A percentile compares a stretch with the other conserved stretches of the same genome.
Evolutionary conservation across 2,329 filamentous ascomycete genomes (phyloP).

Genomic region (Zymoseptoria brevis): DNA sequence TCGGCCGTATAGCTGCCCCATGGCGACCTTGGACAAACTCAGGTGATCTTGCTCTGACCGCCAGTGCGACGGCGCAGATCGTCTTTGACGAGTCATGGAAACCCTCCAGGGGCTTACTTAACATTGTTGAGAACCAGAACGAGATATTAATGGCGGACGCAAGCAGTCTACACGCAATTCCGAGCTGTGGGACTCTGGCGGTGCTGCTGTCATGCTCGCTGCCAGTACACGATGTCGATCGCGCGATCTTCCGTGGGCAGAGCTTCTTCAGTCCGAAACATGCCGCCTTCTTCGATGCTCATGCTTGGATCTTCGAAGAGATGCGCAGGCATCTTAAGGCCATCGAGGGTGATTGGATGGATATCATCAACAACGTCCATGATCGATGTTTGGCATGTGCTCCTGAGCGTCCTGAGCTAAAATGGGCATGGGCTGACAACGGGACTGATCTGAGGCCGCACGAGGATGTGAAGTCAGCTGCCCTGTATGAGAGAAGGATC

Average conservation of each 20-base stretch:
- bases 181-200: conserved; percentile 2
- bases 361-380: conserved; percentile 12
- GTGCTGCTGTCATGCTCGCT: conserved; percentile 1
- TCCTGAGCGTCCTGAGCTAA: conserved; percentile 31
- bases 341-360: not conserved
- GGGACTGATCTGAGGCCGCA: conserved; percentile 34
- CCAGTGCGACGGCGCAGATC: conserved; percentile 2
- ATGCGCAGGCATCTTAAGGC: conserved; percentile 17
- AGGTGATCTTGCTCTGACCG: conserved; percentile 4
- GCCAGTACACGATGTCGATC: not conserved
- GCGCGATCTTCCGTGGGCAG: not conserved
- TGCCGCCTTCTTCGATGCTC: conserved; percentile 7
- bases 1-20: conserved; percentile 40
- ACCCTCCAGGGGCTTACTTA: not conserved
- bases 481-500: conserved; percentile 43
- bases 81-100: conserved; percentile 6
- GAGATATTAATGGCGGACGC: not conserved
- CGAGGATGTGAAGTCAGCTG: conserved; percentile 46
- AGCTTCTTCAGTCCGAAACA: conserved; percentile 3
- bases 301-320: conserved; percentile 20
- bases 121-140: not conserved
- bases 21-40: conserved; percentile 35
- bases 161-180: not conserved
- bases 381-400: conserved; percentile 27
- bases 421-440: conserved; percentile 31